Evolutionary conservation across 2,329 filamentous ascomycete genomes (phyloP).

Genomic region (Lecanoromycetidae sp.): DNA sequence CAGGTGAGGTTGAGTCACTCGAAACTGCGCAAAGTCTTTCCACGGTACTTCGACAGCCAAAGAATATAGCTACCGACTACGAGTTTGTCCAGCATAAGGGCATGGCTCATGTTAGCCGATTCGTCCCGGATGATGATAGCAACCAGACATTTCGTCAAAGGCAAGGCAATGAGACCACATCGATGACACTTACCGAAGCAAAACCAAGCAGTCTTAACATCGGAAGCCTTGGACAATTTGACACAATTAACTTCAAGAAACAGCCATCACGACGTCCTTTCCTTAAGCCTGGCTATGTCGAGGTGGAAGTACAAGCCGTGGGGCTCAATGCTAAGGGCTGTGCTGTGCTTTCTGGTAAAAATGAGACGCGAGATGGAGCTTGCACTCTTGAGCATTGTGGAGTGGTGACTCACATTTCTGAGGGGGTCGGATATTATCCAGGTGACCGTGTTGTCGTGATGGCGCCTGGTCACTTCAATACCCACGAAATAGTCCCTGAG

Average conservation of each 20-base stretch:
- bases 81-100: constrained; percentile 3
- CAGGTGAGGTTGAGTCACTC: neutral
- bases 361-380: constrained; percentile 11
- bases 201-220: neutral
- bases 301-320: constrained; percentile 13
- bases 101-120: constrained; percentile 8
- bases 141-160: constrained; percentile 1
- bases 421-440: neutral
- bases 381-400: constrained; percentile 10
- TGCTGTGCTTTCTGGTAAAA: constrained; percentile 8
- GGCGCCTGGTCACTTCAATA: constrained; percentile 20
- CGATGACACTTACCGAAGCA: neutral
- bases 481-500: constrained; percentile 20
- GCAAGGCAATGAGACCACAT: neutral
- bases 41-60: neutral
- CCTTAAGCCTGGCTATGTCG: constrained; percentile 1
- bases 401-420: constrained; percentile 3
- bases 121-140: neutral
- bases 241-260: neutral
- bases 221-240: neutral
- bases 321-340: constrained; percentile 18
- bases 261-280: neutral
- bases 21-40: neutral
- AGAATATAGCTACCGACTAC: neutral
- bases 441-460: constrained; percentile 18